Percentiles rank a stretch among this genome's conserved stretches.
Conservation (phyloP, 371 early-diverging fungal species). For the Saksenaea vasiformis region DNA sequence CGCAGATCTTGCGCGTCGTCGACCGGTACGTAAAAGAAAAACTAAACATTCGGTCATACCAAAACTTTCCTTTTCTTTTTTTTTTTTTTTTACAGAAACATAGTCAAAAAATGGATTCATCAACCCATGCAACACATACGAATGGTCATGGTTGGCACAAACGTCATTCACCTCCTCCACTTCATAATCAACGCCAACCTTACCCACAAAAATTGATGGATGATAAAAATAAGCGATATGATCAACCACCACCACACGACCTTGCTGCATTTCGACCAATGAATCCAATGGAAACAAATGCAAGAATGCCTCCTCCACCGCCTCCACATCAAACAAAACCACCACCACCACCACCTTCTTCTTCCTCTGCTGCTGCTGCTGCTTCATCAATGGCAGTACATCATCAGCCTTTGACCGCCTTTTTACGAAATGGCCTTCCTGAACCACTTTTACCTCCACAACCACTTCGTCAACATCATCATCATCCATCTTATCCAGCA, state of each 20-base stretch:
- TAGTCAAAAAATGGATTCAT: neutral
- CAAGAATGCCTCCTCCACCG: neutral
- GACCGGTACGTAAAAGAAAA: slow-evolving; percentile 18
- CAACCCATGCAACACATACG: neutral
- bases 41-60: neutral
- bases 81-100: neutral
- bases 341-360: too few relatives aligned
- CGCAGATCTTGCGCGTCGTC: slow-evolving; percentile 33
- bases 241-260: neutral
- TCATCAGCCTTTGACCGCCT: neutral
- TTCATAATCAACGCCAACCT: neutral
- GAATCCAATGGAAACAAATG: neutral
- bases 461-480: neutral
- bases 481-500: neutral
- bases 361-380: too few relatives aligned
- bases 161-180: slow-evolving; percentile 1
- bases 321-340: neutral
- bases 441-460: neutral
- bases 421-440: neutral
- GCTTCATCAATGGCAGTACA: neutral
- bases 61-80: too few relatives aligned
- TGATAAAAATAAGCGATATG: neutral
- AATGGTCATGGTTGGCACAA: slow-evolving; percentile 1
- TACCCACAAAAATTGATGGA: neutral
- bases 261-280: neutral